These are phyloP conservation scores for Puccinia horiana DNA, from an alignment of 1,284 basidiomycete species.

Conservation along the genomic window DNA sequence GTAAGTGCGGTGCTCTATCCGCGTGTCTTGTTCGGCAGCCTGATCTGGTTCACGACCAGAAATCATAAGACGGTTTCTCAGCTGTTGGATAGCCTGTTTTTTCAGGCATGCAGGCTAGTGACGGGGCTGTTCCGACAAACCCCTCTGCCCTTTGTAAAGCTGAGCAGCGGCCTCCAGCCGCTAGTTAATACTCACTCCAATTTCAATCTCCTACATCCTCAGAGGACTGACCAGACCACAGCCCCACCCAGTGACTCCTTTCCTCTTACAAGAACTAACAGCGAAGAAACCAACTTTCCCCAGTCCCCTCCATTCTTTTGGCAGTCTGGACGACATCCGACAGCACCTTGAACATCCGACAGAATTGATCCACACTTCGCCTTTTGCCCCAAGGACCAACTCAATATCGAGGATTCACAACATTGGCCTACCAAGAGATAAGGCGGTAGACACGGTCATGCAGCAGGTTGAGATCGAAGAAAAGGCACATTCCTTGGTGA, in stretches of 20 bases:
- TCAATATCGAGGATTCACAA: too few species aligned
- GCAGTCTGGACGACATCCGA: background rate
- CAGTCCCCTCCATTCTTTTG: background rate
- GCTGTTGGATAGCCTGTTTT: background rate
- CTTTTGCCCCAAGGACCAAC: background rate
- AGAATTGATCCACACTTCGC: background rate
- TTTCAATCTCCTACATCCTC: background rate
- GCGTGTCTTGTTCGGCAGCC: constrained; percentile 7
- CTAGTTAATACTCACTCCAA: background rate
- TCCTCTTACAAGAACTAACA: background rate
- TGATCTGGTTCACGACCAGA: constrained; percentile 20
- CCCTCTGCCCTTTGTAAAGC: background rate
- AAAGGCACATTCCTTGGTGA: background rate
- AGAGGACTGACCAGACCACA: background rate
- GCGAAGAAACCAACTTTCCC: background rate
- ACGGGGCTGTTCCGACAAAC: background rate
- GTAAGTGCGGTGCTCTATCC: constrained; percentile 6
- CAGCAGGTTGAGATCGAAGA: background rate
- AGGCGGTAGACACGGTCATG: background rate
- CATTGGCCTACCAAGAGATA: background rate
- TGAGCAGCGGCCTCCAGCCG: background rate
- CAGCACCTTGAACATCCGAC: background rate
- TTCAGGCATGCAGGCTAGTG: background rate
- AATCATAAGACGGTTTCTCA: background rate
- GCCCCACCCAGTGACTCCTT: background rate